These are phyloP conservation scores for Primulina huaijiensis DNA, from an alignment of 257 asterid genomes.

Conservation along the genomic window DNA sequence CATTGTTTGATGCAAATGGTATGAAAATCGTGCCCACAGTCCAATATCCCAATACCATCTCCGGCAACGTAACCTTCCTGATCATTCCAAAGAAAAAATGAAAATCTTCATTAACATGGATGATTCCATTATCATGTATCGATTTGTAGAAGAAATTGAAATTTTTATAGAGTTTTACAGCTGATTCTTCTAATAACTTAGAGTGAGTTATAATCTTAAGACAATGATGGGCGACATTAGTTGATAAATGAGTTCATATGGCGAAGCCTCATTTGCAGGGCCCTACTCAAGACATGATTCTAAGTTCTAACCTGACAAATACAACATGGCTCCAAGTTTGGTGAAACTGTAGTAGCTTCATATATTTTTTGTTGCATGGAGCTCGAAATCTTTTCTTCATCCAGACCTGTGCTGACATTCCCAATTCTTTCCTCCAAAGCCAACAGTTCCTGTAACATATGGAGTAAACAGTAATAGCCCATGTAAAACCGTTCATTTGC, in stretches of 20 bases:
- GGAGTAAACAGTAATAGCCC: not conserved
- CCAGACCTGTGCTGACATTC: constrained; percentile 51
- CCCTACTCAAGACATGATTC: not conserved
- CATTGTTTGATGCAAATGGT: constrained; percentile 53
- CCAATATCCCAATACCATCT: constrained; percentile 42
- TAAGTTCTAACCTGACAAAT: constrained; percentile 47
- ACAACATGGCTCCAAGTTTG: constrained; percentile 48
- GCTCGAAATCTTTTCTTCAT: constrained; percentile 32
- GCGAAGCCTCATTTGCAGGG: not conserved
- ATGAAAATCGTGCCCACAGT: constrained; percentile 59
- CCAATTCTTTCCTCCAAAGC: constrained; percentile 65
- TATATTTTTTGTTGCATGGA: constrained; percentile 34
- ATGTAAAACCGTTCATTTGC: not conserved
- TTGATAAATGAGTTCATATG: not conserved
- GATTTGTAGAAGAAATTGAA: no score
- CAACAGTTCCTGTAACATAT: constrained; percentile 43
- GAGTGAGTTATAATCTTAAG: not conserved
- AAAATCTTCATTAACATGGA: not conserved
- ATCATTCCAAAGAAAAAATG: not conserved
- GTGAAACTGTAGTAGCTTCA: constrained; percentile 17
- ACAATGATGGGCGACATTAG: not conserved
- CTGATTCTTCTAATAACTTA: not conserved
- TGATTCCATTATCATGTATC: not conserved
- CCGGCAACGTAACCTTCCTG: constrained; percentile 53
- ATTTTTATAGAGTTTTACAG: no score